Conservation (phyloP, 1,284 basidiomycete species). For the Boletus albobrunnescens region DNA sequence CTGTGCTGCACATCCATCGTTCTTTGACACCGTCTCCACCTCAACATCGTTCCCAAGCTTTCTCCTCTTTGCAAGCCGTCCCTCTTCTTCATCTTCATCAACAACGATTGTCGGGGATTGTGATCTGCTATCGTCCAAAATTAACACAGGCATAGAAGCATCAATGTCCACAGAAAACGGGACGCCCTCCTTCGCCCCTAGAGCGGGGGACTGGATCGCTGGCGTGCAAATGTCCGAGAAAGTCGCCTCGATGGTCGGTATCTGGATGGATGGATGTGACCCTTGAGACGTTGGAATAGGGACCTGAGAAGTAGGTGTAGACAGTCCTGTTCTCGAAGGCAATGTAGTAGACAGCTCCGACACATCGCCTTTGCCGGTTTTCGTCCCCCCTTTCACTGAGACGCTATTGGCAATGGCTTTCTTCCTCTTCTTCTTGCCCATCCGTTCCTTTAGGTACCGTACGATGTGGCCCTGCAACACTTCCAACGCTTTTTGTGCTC, state of each 20-base stretch:
- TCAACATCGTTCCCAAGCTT: conserved; percentile 22
- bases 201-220: conserved; percentile 2
- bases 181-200: conserved; percentile 18
- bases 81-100: conserved; percentile 54
- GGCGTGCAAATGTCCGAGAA: conserved; percentile 14
- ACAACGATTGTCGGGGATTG: conserved; percentile 50
- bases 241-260: background rate
- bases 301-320: conserved; percentile 6
- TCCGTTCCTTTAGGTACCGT: conserved; percentile 78
- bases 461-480: conserved; percentile 84
- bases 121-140: conserved; percentile 28
- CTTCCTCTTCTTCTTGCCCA: conserved; percentile 37
- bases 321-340: conserved; percentile 25
- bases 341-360: conserved; percentile 34
- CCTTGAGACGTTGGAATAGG: conserved; percentile 1
- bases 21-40: background rate
- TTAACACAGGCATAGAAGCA: conserved; percentile 28
- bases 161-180: conserved; percentile 13
- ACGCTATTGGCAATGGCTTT: conserved; percentile 7
- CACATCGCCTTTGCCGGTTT: conserved; percentile 4
- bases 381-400: conserved; percentile 15
- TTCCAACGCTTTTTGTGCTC: conserved; percentile 78
- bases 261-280: conserved; percentile 1
- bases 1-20: background rate
- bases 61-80: conserved; percentile 53